phyloP scores from a whole-genome alignment of 148 eudicot genomes.

The Beta vulgaris region DNA sequence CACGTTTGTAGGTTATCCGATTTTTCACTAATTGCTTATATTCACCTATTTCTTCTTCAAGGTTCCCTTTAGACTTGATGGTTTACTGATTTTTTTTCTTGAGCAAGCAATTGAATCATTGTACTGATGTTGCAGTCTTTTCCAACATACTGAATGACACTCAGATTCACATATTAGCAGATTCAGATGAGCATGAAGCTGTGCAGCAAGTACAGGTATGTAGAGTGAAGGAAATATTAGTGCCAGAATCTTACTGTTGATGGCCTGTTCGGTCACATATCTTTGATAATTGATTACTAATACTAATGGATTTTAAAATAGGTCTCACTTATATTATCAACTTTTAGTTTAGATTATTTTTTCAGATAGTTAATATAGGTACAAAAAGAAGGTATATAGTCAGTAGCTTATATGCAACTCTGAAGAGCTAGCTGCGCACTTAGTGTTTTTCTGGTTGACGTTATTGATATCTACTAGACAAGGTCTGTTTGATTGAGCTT shows the following conservation, averaged over 20 bases:
- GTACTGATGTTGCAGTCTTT: constrained; percentile 56
- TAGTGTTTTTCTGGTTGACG: not conserved
- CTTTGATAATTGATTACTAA: too few relatives aligned
- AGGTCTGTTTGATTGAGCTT: not conserved
- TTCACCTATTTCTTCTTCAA: not conserved
- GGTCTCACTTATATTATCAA: too few relatives aligned
- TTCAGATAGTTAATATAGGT: too few relatives aligned
- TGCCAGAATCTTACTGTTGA: not conserved
- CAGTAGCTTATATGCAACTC: not conserved
- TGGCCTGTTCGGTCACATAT: not conserved
- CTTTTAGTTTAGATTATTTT: too few relatives aligned
- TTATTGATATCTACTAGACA: not conserved
- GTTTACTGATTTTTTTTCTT: not conserved
- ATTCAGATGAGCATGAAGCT: constrained; percentile 90
- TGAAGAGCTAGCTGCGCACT: not conserved
- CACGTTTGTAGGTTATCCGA: constrained; percentile 72
- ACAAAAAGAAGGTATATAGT: not conserved
- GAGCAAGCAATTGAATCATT: constrained; percentile 17
- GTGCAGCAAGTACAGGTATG: constrained; percentile 95
- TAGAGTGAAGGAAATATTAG: not conserved
- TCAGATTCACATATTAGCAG: constrained; percentile 91
- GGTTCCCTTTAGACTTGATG: not conserved
- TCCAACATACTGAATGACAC: constrained; percentile 87
- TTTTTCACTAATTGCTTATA: constrained; percentile 1
- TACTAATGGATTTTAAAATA: too few relatives aligned